Conservation (phyloP, 495 filamentous ascomycete genomes). For the Chaetomidium leptoderma region DNA sequence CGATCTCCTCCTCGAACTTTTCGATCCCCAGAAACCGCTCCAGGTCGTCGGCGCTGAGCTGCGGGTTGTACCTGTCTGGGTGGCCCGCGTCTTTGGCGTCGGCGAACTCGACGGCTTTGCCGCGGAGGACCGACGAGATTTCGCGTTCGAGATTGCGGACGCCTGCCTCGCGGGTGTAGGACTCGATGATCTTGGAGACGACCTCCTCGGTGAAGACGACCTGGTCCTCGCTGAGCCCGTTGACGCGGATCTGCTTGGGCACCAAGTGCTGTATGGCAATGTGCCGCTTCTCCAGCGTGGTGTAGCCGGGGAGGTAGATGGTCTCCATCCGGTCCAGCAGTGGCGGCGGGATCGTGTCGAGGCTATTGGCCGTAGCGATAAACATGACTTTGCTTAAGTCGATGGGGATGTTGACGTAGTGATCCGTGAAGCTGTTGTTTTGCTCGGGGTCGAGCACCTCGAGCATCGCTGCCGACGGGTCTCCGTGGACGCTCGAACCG, state of each 20-base stretch:
- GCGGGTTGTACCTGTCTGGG: constrained; percentile 65
- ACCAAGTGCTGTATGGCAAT: constrained; percentile 91
- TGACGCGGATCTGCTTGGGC: constrained; percentile 78
- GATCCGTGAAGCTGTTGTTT: constrained; percentile 90
- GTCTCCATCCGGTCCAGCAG: constrained; percentile 98
- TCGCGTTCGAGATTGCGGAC: constrained; percentile 96
- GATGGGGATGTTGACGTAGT: constrained; percentile 94
- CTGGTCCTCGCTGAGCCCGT: constrained; percentile 72
- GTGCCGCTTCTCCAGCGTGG: constrained; percentile 94
- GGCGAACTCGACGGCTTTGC: constrained; percentile 91
- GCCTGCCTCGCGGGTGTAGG: constrained; percentile 96
- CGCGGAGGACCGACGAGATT: constrained; percentile 87
- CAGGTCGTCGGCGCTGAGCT: constrained; percentile 70
- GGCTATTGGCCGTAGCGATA: constrained; percentile 95
- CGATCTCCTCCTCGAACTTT: constrained; percentile 91
- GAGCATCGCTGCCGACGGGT: constrained; percentile 97
- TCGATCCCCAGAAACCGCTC: constrained; percentile 91
- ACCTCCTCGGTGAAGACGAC: constrained; percentile 75
- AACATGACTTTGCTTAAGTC: constrained; percentile 96
- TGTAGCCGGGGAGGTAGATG: constrained; percentile 88
- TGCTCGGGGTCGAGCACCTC: constrained; percentile 98
- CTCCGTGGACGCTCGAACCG: constrained; percentile 86
- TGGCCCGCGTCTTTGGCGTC: constrained; percentile 78
- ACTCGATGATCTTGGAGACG: constrained; percentile 87
- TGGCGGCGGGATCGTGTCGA: constrained; percentile 91